Base-by-base conservation (phyloP, 2,329 filamentous ascomycete species). In the Acarospora socialis region DNA sequence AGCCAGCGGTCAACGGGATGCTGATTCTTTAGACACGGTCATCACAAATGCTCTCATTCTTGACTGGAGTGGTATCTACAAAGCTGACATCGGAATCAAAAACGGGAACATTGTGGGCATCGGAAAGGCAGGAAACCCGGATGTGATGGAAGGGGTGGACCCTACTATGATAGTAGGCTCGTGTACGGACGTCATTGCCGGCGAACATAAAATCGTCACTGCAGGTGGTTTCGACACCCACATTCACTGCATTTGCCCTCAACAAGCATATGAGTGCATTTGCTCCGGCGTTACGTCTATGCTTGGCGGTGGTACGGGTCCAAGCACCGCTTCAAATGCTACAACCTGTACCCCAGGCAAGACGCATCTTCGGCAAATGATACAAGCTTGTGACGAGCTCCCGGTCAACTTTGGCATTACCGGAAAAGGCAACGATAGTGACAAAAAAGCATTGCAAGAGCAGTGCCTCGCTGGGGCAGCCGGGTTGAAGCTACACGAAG, bases 71-170 rank as follows among this genome's bases (percentile, higher is more conserved):
- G 87, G 87, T 28, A 93, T 95, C 49, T 92, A 82, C 65, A 95
- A 95, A 60, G 87, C 86, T 4, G 87, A 95, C 53, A 92, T 95
- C 50, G 87, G 87, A 17, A 76, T 95, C 53, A 93, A 92, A 55
- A 58, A 84, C 44, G 86, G 87, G 2, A 52, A 79, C 22, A 94
- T 95, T 47, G 76, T 77, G 17, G 87, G 74, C 1, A 87, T 95
- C 44, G 87, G 87, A 37, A 94, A 95, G 57, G 83, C 87, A 10
- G 87, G 87, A 13, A 95, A 94, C 48, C 87, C 87, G n/a, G 87
- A 95, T 56, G 73, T 92, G 28, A 94, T 94, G 87, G 78, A 90
- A 19, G 81, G 81, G 4, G 82, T 95, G 5, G 65, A 77, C 37
- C 64, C 73, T 0, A 67, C 74, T 34, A 73, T 95, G 74, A 61